phyloP scores from a whole-genome alignment of 441 rosid genomes.

The Raphanus hybrid region DNA sequence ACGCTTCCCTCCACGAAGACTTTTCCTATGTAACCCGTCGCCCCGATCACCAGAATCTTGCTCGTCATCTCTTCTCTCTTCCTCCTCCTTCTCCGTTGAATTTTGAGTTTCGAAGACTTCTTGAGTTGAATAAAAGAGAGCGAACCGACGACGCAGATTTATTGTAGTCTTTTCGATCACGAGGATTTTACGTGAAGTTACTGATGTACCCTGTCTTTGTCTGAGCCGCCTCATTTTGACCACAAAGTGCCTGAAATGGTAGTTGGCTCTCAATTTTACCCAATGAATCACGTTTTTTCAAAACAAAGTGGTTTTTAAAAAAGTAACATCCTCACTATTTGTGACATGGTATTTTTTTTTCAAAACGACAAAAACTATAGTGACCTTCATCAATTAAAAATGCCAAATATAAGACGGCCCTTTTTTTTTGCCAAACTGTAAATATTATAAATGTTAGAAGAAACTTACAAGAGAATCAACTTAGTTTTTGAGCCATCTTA shows the following conservation, averaged over 20 bases:
- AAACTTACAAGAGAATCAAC: no score
- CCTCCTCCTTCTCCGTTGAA: slow-evolving; percentile 11
- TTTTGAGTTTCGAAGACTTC: background rate
- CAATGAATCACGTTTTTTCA: background rate
- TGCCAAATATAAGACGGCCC: no score
- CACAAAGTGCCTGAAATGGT: background rate
- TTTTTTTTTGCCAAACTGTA: no score
- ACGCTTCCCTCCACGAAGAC: slow-evolving; percentile 53
- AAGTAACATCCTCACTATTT: background rate
- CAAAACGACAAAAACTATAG: no score
- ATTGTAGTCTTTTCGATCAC: background rate
- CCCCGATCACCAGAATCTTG: slow-evolving; percentile 61
- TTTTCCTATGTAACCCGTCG: slow-evolving; percentile 62
- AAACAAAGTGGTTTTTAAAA: background rate
- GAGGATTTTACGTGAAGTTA: background rate
- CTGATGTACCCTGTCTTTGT: background rate
- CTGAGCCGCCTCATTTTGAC: slow-evolving; percentile 1
- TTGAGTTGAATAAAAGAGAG: background rate
- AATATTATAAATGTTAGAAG: no score
- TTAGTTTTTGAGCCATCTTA: no score
- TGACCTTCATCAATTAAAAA: no score
- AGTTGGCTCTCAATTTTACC: background rate
- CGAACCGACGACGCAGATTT: background rate
- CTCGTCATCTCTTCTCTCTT: slow-evolving; percentile 39
- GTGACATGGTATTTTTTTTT: background rate